phyloP scores from a whole-genome alignment of 148 eudicot genomes.

The Rhododendron simsii region DNA sequence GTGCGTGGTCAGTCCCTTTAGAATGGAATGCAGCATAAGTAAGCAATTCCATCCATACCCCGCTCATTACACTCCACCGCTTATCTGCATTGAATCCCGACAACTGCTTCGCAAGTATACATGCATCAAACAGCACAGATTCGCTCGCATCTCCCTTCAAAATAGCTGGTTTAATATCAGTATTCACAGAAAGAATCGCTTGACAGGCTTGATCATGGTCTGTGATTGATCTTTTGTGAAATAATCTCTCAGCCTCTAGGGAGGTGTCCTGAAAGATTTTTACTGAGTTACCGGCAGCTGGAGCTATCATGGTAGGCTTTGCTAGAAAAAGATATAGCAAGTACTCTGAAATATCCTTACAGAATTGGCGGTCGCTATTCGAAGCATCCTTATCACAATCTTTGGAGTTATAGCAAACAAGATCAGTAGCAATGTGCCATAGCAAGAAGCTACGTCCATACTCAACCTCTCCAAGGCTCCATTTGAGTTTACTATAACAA shows the following conservation, averaged over 20 bases:
- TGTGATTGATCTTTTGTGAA: neutral
- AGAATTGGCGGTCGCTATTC: neutral
- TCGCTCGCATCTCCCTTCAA: neutral
- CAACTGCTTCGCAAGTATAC: neutral
- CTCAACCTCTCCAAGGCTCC: neutral
- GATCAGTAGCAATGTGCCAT: slow-evolving; percentile 1
- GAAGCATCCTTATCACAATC: neutral
- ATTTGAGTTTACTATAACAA: neutral
- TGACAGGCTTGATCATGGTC: neutral
- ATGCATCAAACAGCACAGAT: slow-evolving; percentile 2
- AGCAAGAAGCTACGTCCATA: neutral
- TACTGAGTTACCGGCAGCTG: slow-evolving; percentile 25
- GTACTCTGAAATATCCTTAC: slow-evolving; percentile 30
- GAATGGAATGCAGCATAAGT: neutral
- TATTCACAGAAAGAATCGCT: neutral
- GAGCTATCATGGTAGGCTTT: slow-evolving; percentile 30
- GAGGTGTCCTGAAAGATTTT: slow-evolving; percentile 29
- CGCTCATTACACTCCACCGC: neutral
- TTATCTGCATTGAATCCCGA: neutral
- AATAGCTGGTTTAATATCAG: neutral
- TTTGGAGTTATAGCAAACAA: neutral
- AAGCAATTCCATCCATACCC: neutral
- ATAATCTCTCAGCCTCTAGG: slow-evolving; percentile 28
- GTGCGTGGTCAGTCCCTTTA: neutral
- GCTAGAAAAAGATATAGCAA: slow-evolving; percentile 30